phyloP scores from a whole-genome alignment of 1,284 basidiomycete genomes.

The Stygiomarasmius scandens region DNA sequence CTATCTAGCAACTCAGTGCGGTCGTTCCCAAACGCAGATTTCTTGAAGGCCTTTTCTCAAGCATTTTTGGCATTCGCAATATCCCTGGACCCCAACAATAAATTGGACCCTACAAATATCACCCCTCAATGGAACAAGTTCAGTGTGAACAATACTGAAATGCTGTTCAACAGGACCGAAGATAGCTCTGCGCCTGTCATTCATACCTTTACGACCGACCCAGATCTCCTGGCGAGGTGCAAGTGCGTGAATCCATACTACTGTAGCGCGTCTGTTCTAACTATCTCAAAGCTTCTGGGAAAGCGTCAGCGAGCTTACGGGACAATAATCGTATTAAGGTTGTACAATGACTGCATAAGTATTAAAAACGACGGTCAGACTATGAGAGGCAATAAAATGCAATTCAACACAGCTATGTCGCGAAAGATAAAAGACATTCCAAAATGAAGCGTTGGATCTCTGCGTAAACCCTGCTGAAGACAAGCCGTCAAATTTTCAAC shows the following conservation, averaged over 20 bases:
- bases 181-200: conserved; percentile 6
- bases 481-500: too few relatives aligned
- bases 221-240: conserved; percentile 12
- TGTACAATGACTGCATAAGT: too few relatives aligned
- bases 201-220: conserved; percentile 5
- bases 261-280: neutral
- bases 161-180: conserved; percentile 18
- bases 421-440: too few relatives aligned
- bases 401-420: too few relatives aligned
- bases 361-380: too few relatives aligned
- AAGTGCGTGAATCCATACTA: conserved; percentile 8
- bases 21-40: conserved; percentile 17
- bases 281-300: conserved; percentile 16
- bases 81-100: conserved; percentile 19
- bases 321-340: conserved; percentile 15
- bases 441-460: too few relatives aligned
- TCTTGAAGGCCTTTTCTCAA: conserved; percentile 20
- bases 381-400: too few relatives aligned
- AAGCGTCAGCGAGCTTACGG: conserved; percentile 14
- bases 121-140: conserved; percentile 15
- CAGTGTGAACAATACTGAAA: conserved; percentile 10
- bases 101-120: conserved; percentile 9
- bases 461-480: too few relatives aligned
- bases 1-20: neutral
- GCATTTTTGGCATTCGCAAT: conserved; percentile 21